Base-by-base conservation (phyloP, 768 basidiomycete species). In the Leccinellum albellum region DNA sequence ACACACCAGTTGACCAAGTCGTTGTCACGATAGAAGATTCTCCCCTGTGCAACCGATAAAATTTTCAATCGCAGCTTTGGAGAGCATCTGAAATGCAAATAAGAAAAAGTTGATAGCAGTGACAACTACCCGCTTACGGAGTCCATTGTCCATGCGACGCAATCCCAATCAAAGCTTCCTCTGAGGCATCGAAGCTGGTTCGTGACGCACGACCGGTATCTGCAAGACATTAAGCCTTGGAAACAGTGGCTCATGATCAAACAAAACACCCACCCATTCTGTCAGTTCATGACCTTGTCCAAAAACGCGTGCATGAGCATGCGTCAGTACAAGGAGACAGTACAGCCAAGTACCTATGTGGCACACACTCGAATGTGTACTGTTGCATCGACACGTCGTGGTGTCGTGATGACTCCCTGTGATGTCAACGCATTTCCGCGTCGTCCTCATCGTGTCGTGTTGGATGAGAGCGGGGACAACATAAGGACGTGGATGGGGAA, bases 1-100 rank as follows among this genome's bases (percentile, higher is more conserved):
- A 94, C 91, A 76, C 97, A 99, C 96, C 97, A 98, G 67, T 98
- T 97, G 58, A 98, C 96, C 45, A 99, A 82, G 23, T 95, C 86
- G 66, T 98, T 98, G 3, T 94, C 95, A 26, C 97, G 90, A 73
- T 98, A 98, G 47, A 99, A 70, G 61, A 91, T 82, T 2, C 95
- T 94, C 32, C 92, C 90, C 70, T 98, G 64, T 94, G 89, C 31
- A 99, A 75, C 32, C 81, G 80, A 71, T 92, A 95, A 74, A 99
- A 99, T 85, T 91, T 71, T 98, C 94, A 26, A 86, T 79, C 32
- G 98, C 96, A 32, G 94, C 95, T 75, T 83, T 89, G 47, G 89
- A 91, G 32, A 92, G 82, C 63, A 75, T 76, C 86, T 90, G 56
- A 10, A 55, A 54, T 26, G 24, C 21, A 20, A 29, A 48, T 60